These are phyloP conservation scores for Entomortierella parvispora DNA, from an alignment of 192 early-diverging fungal species.

Conservation along the genomic window DNA sequence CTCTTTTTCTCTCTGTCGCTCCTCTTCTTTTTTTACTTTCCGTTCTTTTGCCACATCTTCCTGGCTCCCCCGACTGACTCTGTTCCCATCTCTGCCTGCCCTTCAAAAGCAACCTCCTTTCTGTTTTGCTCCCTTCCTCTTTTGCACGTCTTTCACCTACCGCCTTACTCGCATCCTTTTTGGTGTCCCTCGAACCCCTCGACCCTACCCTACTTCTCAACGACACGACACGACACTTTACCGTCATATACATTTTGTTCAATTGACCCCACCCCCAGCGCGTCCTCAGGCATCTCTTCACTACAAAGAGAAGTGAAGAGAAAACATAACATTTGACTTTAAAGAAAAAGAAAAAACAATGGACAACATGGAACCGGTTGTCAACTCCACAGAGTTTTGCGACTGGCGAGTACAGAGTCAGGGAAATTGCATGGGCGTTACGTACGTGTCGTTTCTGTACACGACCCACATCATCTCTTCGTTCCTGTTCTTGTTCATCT, in stretches of 20 bases:
- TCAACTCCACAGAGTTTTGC: slow-evolving; percentile 47
- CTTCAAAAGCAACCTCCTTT: background rate
- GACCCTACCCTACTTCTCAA: background rate
- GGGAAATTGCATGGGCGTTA: slow-evolving; percentile 37
- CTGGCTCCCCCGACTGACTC: too few species aligned
- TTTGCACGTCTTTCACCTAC: background rate
- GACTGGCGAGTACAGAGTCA: slow-evolving; percentile 48
- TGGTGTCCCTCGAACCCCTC: background rate
- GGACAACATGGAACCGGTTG: slow-evolving; percentile 21
- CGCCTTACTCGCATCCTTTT: background rate
- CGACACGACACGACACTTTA: too few species aligned
- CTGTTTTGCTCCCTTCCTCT: background rate
- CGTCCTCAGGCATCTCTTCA: too few species aligned
- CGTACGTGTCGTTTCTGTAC: slow-evolving; percentile 47
- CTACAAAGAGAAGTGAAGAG: background rate
- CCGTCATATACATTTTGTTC: too few species aligned
- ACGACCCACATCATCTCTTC: slow-evolving; percentile 51
- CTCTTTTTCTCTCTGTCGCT: background rate
- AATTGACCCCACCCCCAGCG: too few species aligned
- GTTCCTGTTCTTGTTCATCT: slow-evolving; percentile 47
- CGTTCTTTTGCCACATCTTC: background rate
- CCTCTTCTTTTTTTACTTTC: background rate
- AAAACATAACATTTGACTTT: background rate
- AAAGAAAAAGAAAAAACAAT: background rate
- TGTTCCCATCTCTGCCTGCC: too few species aligned